Percentiles rank a stretch among this genome's conserved stretches.
Conservation (phyloP, 1,284 basidiomycete genomes). For the Ceratobasidium sp. region DNA sequence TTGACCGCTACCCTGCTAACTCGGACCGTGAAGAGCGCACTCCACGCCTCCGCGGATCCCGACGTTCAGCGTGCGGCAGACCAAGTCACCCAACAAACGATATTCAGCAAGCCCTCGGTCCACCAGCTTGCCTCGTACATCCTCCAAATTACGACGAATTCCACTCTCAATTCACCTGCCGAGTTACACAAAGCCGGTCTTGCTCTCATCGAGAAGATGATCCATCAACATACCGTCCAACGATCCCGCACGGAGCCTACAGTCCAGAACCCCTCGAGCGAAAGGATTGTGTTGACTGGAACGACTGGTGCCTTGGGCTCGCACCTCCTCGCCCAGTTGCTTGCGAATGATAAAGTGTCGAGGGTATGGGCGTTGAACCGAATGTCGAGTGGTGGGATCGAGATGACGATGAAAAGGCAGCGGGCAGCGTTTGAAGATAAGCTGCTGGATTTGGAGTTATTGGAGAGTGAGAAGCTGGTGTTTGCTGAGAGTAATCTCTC, state of each 20-base stretch:
- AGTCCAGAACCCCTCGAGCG: background rate
- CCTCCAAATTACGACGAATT: background rate
- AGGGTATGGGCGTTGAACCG: slow-evolving; percentile 47
- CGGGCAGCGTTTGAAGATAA: slow-evolving; percentile 39
- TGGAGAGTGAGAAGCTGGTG: slow-evolving; percentile 43
- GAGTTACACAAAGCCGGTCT: background rate
- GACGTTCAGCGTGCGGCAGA: background rate
- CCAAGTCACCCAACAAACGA: slow-evolving; percentile 19
- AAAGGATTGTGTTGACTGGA: slow-evolving; percentile 56
- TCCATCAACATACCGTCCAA: background rate
- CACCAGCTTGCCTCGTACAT: background rate
- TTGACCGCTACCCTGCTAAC: slow-evolving; percentile 15
- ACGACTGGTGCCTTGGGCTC: slow-evolving; percentile 58
- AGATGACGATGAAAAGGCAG: slow-evolving; percentile 35
- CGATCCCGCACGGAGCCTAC: background rate
- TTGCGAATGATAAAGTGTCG: slow-evolving; percentile 43
- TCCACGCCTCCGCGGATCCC: background rate
- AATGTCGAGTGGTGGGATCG: background rate
- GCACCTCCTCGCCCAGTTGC: slow-evolving; percentile 53
- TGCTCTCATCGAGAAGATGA: slow-evolving; percentile 6
- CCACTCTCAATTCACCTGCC: background rate
- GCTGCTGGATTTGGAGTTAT: slow-evolving; percentile 10
- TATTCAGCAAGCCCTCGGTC: slow-evolving; percentile 20
- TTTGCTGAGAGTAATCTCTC: slow-evolving; percentile 53
- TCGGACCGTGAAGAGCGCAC: slow-evolving; percentile 18